These are phyloP conservation scores for Umbelopsis isabellina DNA, from an alignment of 192 early-diverging fungal genomes.

Conservation along the genomic window DNA sequence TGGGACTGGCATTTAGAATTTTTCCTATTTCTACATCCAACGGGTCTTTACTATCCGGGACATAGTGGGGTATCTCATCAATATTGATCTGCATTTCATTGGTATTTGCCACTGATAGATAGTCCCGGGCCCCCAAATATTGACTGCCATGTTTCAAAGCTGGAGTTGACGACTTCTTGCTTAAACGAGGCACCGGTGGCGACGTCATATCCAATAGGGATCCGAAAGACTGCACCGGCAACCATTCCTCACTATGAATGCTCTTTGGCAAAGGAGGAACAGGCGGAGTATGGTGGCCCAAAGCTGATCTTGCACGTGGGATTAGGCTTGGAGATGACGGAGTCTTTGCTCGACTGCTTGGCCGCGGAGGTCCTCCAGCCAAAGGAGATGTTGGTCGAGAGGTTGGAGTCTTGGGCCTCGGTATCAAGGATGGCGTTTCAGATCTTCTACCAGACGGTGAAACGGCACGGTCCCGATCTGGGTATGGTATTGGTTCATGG, in stretches of 20 bases:
- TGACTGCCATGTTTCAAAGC: conserved; percentile 21
- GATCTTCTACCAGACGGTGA: conserved; percentile 21
- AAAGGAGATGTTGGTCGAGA: conserved; percentile 1
- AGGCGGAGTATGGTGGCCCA: conserved; percentile 17
- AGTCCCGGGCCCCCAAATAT: neutral
- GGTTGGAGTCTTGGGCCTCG: conserved; percentile 42
- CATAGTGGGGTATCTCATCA: conserved; percentile 43
- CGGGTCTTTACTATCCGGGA: conserved; percentile 46
- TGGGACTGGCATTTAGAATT: conserved; percentile 54
- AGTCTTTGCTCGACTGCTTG: neutral
- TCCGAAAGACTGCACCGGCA: conserved; percentile 6
- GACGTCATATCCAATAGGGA: conserved; percentile 10
- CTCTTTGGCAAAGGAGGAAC: conserved; percentile 10
- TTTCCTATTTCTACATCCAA: conserved; percentile 57
- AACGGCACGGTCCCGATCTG: conserved; percentile 24
- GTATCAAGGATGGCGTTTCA: conserved; percentile 41
- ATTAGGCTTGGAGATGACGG: conserved; percentile 31
- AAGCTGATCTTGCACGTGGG: conserved; percentile 35
- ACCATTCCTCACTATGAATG: conserved; percentile 11
- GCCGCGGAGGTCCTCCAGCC: conserved; percentile 5
- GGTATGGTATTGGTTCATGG: conserved; percentile 19
- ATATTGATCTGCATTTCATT: conserved; percentile 29
- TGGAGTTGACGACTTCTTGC: conserved; percentile 25
- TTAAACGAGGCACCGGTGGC: neutral
- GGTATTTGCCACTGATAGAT: neutral